Conservation (phyloP, 2,329 filamentous ascomycete species). For the Cordyceps javanica region DNA sequence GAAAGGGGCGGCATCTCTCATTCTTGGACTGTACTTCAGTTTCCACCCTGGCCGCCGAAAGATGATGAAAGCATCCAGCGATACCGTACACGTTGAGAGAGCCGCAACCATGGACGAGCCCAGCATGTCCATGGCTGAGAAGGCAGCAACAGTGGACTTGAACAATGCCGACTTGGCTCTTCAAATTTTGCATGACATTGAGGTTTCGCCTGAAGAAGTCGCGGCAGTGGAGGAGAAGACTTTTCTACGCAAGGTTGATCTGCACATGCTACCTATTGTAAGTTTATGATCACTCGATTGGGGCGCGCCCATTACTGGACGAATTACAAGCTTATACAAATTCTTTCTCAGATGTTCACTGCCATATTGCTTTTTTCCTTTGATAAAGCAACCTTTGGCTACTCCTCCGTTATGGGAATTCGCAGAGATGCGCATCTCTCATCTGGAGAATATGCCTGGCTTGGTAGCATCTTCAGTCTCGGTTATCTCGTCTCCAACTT, state of each 20-base stretch:
- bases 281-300: no score
- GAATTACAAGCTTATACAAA: no score
- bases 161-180: background rate
- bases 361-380: background rate
- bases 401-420: background rate
- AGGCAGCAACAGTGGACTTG: background rate
- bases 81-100: no score
- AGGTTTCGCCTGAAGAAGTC: background rate
- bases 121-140: background rate
- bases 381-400: background rate
- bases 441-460: background rate
- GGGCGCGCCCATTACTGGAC: no score
- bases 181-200: background rate
- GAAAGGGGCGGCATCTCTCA: no score
- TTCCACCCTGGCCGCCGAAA: no score
- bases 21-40: no score
- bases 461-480: background rate
- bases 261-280: background rate
- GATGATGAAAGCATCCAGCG: no score
- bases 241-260: background rate
- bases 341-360: background rate
- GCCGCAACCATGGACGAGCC: background rate
- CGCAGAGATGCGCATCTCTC: background rate
- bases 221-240: background rate
- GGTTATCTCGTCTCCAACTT: constrained; percentile 2